Percentiles rank a stretch among this genome's conserved stretches.
These are phyloP conservation scores for Dendrobium catenatum DNA, from an alignment of 106 monocot genomes.

Conservation along the genomic window DNA sequence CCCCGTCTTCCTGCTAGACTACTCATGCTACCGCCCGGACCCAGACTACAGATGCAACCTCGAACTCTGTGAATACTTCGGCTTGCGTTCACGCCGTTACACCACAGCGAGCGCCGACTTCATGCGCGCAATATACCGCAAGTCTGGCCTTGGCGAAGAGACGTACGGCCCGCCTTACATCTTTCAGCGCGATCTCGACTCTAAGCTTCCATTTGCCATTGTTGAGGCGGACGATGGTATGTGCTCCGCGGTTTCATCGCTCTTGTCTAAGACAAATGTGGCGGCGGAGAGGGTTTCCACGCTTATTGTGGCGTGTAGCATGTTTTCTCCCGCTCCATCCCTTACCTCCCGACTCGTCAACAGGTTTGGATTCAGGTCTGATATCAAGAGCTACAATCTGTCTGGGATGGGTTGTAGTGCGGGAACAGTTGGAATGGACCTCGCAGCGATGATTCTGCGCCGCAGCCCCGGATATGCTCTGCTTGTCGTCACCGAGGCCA, in stretches of 20 bases:
- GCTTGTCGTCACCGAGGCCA: conserved; percentile 43
- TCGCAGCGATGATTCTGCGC: conserved; percentile 23
- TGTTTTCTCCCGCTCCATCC: conserved; percentile 44
- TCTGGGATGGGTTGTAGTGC: conserved; percentile 66
- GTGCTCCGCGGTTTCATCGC: conserved; percentile 24
- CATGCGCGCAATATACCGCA: conserved; percentile 62
- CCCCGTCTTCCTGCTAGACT: conserved; percentile 46
- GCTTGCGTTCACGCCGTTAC: conserved; percentile 28
- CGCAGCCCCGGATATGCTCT: conserved; percentile 21
- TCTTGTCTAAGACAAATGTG: conserved; percentile 28
- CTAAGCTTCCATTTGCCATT: conserved; percentile 20
- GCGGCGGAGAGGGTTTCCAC: conserved; percentile 18
- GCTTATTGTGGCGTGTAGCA: conserved; percentile 40
- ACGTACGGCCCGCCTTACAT: conserved; percentile 52
- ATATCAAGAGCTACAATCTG: conserved; percentile 37
- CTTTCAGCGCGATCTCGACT: conserved; percentile 28
- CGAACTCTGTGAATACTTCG: conserved; percentile 54
- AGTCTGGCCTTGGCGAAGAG: conserved; percentile 72
- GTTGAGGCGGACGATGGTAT: conserved; percentile 48
- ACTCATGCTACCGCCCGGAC: conserved; percentile 50
- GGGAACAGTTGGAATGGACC: conserved; percentile 32
- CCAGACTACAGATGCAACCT: conserved; percentile 28
- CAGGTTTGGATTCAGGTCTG: conserved; percentile 15
- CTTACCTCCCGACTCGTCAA: conserved; percentile 32
- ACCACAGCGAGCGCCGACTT: conserved; percentile 37